phyloP scores from a whole-genome alignment of 345 rosid species.

The Fremontodendron californicum region DNA sequence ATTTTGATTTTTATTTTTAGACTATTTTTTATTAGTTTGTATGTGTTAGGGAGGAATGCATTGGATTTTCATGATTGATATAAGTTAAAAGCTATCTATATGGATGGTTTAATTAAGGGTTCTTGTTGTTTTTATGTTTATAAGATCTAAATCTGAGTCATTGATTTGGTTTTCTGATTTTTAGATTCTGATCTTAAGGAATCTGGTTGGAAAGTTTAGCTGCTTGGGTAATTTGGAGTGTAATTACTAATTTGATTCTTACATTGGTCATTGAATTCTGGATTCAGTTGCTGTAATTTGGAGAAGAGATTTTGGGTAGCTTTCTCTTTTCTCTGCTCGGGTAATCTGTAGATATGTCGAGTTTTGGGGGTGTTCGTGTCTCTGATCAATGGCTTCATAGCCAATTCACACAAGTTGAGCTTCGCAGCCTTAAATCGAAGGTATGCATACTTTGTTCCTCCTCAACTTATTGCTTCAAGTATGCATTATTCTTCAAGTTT shows the following conservation, averaged over 20 bases:
- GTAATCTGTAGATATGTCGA: constrained; percentile 53
- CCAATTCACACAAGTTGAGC: constrained; percentile 83
- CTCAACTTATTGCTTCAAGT: constrained; percentile 3
- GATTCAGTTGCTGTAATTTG: constrained; percentile 16
- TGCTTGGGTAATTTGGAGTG: background rate
- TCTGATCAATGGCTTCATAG: constrained; percentile 83
- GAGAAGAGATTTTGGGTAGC: constrained; percentile 9
- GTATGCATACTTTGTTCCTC: constrained; percentile 33
- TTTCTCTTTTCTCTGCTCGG: constrained; percentile 20
- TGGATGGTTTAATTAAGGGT: background rate
- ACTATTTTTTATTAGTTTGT: background rate
- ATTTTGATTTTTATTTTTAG: background rate
- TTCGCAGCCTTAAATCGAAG: constrained; percentile 73
- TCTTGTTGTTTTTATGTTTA: background rate
- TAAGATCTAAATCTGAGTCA: background rate
- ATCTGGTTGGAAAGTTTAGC: constrained; percentile 1
- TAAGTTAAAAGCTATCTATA: background rate
- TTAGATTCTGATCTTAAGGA: constrained; percentile 11
- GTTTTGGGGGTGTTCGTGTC: constrained; percentile 56
- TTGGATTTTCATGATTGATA: background rate
- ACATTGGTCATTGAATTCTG: constrained; percentile 24
- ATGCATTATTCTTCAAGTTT: background rate
- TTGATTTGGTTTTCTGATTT: constrained; percentile 9
- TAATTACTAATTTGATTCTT: background rate
- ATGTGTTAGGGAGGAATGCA: background rate